Evolutionary conservation across 1,284 basidiomycete species (phyloP).

Genomic region (Cryptococcus sp.): DNA sequence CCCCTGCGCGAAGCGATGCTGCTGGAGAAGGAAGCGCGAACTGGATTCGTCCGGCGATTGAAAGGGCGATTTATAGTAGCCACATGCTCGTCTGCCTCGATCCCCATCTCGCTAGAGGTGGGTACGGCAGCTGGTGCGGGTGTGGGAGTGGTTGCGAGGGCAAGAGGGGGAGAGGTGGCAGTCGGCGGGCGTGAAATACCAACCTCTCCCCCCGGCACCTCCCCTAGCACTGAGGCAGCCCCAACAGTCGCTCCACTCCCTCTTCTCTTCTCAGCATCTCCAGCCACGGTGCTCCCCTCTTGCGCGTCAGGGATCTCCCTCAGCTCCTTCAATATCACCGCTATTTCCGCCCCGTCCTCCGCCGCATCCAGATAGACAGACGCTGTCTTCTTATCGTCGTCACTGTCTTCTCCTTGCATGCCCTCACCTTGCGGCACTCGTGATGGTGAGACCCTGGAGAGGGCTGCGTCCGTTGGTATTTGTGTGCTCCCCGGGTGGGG

Average conservation of each 20-base stretch:
- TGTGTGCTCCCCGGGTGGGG: no score
- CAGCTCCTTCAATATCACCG: constrained; percentile 35
- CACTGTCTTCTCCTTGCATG: neutral
- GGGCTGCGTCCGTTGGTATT: no score
- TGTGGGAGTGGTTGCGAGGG: no score
- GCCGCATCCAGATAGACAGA: constrained; percentile 37
- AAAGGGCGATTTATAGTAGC: no score
- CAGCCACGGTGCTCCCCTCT: neutral
- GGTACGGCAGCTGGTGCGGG: no score
- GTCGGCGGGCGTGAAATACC: neutral
- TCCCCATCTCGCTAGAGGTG: no score
- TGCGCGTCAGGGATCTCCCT: constrained; percentile 31
- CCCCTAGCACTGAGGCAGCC: neutral
- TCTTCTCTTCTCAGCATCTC: neutral
- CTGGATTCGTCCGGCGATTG: neutral
- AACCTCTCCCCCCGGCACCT: neutral
- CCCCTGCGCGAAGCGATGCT: constrained; percentile 6
- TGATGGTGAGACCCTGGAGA: no score
- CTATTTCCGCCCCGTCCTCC: constrained; percentile 25
- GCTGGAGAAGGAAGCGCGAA: constrained; percentile 27
- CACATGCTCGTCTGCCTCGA: no score
- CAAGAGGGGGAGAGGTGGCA: neutral
- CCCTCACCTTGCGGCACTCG: no score
- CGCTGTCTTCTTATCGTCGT: neutral
- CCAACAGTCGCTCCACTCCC: neutral